Evolutionary conservation across 176 grass and related monocot genomes (phyloP).

Genomic region (Paspalum notatum): DNA sequence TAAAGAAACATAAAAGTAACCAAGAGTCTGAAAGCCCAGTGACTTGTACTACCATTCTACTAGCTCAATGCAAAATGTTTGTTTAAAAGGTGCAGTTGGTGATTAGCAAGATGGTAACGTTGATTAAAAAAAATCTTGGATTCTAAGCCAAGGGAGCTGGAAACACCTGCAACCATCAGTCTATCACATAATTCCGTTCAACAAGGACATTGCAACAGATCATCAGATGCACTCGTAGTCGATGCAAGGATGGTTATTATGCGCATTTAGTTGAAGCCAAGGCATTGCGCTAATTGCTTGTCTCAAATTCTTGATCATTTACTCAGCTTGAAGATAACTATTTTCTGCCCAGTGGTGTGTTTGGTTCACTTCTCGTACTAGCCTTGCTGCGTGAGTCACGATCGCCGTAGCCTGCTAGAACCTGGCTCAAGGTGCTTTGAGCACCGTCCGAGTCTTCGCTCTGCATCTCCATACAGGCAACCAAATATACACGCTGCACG

Average conservation of each 20-base stretch:
- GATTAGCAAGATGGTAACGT: neutral
- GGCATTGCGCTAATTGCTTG: neutral
- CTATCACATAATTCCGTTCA: conserved; percentile 36
- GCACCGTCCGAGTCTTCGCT: too few species aligned
- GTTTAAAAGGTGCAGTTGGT: conserved; percentile 35
- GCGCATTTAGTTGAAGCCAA: conserved; percentile 32
- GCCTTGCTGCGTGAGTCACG: too few species aligned
- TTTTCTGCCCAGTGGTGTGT: neutral
- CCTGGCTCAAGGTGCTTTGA: too few species aligned
- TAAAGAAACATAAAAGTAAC: too few species aligned
- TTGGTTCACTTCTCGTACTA: too few species aligned
- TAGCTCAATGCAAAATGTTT: neutral
- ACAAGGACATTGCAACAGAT: conserved; percentile 20
- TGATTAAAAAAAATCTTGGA: conserved; percentile 26
- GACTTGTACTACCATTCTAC: neutral
- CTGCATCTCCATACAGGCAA: too few species aligned
- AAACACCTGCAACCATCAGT: conserved; percentile 39
- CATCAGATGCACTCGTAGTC: conserved; percentile 27
- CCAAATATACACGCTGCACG: too few species aligned
- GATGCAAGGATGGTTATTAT: conserved; percentile 38
- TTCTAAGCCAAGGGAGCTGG: conserved; percentile 53
- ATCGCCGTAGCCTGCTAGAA: too few species aligned
- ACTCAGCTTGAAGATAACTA: neutral
- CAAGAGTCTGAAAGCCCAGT: neutral
- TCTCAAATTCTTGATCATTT: neutral